Evolutionary conservation across 176 grass and related monocot species (phyloP).

Genomic region (Oryza meyeriana): DNA sequence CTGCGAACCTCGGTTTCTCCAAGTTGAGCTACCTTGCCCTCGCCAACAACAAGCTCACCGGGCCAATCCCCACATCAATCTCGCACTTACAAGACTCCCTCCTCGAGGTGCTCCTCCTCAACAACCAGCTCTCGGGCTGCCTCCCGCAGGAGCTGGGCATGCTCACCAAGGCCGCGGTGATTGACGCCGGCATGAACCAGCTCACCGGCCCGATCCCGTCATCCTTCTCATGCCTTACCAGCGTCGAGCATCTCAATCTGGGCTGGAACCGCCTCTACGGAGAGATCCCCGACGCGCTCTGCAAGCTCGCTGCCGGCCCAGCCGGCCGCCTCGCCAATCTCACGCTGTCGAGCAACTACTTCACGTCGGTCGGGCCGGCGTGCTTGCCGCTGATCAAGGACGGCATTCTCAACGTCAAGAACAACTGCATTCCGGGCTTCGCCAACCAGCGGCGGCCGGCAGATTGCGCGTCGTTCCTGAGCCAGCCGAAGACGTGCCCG

Average conservation of each 20-base stretch:
- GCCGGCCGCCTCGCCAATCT: constrained; percentile 54
- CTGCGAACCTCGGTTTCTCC: fast-evolving
- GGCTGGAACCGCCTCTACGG: constrained; percentile 48
- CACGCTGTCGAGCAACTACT: constrained; percentile 73
- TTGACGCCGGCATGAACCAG: constrained; percentile 67
- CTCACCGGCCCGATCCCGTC: constrained; percentile 62
- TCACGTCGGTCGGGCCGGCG: constrained; percentile 47
- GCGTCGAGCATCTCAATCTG: constrained; percentile 65
- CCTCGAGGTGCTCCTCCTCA: constrained; percentile 54
- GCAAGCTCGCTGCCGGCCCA: constrained; percentile 32
- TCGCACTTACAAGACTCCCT: not conserved
- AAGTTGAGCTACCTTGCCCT: constrained; percentile 48
- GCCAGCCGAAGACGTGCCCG: constrained; percentile 49
- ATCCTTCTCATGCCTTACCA: constrained; percentile 63
- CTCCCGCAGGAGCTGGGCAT: constrained; percentile 38
- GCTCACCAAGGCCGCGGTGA: constrained; percentile 47
- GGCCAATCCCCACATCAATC: constrained; percentile 45
- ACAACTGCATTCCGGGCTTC: constrained; percentile 62
- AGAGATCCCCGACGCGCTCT: constrained; percentile 52
- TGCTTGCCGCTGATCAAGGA: constrained; percentile 44
- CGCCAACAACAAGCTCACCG: constrained; percentile 59
- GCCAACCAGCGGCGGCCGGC: constrained; percentile 49
- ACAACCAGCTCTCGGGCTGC: constrained; percentile 37
- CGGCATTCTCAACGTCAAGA: constrained; percentile 45
- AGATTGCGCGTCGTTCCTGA: constrained; percentile 62